These are phyloP conservation scores for Pseudozyma tsukubaensis DNA, from an alignment of 1,284 basidiomycete species.

Conservation along the genomic window DNA sequence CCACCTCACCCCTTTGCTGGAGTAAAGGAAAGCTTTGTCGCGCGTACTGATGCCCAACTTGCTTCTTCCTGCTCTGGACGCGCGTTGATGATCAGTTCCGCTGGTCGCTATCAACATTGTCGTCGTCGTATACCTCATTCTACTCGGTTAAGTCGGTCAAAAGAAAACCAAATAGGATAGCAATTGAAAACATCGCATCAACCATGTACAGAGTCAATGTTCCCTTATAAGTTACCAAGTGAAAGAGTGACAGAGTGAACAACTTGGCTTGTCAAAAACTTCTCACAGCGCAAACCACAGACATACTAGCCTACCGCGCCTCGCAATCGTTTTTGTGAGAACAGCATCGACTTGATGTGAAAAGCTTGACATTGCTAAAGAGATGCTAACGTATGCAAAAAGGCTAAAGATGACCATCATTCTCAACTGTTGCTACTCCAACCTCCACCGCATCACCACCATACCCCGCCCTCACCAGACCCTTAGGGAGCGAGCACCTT, in stretches of 20 bases:
- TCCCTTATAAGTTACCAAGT: too few species aligned
- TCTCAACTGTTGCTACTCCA: too few species aligned
- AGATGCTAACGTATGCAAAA: background rate
- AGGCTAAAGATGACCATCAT: too few species aligned
- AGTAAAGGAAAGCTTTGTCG: background rate
- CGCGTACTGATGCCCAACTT: background rate
- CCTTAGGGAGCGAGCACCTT: slow-evolving; percentile 45
- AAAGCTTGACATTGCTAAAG: background rate
- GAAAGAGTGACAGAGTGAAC: too few species aligned
- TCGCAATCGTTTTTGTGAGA: background rate
- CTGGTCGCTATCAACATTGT: slow-evolving; percentile 61
- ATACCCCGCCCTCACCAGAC: background rate
- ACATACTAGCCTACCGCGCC: too few species aligned
- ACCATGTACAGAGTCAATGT: too few species aligned
- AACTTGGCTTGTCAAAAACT: too few species aligned
- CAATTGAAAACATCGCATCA: background rate
- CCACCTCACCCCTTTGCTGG: background rate
- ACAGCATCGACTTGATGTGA: background rate
- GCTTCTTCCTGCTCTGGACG: background rate
- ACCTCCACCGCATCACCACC: too few species aligned
- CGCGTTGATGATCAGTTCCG: slow-evolving; percentile 35
- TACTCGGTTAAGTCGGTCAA: slow-evolving; percentile 31
- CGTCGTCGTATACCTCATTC: slow-evolving; percentile 58
- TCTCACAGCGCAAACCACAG: background rate
- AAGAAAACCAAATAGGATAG: background rate